These are phyloP conservation scores for Aspergillus intermedius DNA, from an alignment of 2,329 filamentous ascomycete species.

Conservation along the genomic window DNA sequence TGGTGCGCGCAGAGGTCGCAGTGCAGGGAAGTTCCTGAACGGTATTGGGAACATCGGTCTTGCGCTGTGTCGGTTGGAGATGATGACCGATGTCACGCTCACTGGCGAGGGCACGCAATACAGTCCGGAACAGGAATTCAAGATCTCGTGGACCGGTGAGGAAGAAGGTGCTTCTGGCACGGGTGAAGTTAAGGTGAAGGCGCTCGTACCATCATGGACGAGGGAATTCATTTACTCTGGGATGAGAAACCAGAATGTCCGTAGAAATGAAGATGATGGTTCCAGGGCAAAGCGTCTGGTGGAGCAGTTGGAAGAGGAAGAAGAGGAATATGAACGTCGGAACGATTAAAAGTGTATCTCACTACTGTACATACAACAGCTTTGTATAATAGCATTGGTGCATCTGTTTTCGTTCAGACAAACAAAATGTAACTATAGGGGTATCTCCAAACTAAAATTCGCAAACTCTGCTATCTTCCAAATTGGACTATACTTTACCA, in stretches of 20 bases:
- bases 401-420: neutral
- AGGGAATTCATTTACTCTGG: conserved; percentile 38
- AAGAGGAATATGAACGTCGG: conserved; percentile 17
- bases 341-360: conserved; percentile 13
- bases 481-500: conserved; percentile 6
- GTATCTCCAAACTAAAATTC: conserved; percentile 14
- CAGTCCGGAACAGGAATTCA: conserved; percentile 56
- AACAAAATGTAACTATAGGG: conserved; percentile 6
- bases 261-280: conserved; percentile 15
- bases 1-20: conserved; percentile 52
- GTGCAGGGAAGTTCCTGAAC: conserved; percentile 71
- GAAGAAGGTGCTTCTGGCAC: conserved; percentile 35
- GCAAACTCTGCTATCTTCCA: neutral
- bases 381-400: conserved; percentile 14
- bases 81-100: conserved; percentile 75
- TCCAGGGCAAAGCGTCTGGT: conserved; percentile 30
- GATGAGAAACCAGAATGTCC: conserved; percentile 25
- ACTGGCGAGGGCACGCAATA: conserved; percentile 60
- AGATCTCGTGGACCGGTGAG: conserved; percentile 46
- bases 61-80: conserved; percentile 77
- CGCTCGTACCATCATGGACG: conserved; percentile 77
- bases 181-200: conserved; percentile 57
- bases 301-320: conserved; percentile 32
- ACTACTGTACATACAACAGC: conserved; percentile 17
- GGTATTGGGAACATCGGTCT: conserved; percentile 82